Evolutionary conservation across 768 basidiomycete genomes (phyloP).

Genomic region (Boletus patriciae): DNA sequence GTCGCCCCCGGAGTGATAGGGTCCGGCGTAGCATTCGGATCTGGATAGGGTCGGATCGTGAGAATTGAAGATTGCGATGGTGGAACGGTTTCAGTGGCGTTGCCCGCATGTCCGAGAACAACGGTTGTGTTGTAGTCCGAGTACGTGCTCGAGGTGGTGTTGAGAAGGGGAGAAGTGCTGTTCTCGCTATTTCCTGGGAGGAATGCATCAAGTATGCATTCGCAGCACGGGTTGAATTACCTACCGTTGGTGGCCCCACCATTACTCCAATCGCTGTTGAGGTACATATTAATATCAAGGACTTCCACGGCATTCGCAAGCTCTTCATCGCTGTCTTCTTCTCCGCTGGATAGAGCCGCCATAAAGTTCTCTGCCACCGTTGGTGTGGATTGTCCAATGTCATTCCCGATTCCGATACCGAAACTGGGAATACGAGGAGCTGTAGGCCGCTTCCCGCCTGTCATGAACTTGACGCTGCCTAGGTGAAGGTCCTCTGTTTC

Average conservation of each 20-base stretch:
- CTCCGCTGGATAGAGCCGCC: constrained; percentile 39
- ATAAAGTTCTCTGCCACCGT: constrained; percentile 38
- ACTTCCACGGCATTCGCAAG: constrained; percentile 59
- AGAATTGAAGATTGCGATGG: constrained; percentile 71
- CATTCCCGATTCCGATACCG: constrained; percentile 66
- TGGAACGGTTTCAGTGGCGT: constrained; percentile 40
- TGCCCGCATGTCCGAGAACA: constrained; percentile 49
- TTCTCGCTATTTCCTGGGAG: constrained; percentile 37
- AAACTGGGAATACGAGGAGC: constrained; percentile 87
- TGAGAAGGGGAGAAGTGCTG: constrained; percentile 58
- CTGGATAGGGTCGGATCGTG: constrained; percentile 59
- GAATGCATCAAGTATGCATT: constrained; percentile 14
- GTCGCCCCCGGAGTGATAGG: constrained; percentile 41
- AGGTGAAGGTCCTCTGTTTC: constrained; percentile 74
- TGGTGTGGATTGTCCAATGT: constrained; percentile 43
- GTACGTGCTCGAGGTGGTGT: constrained; percentile 41
- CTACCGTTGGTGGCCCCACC: constrained; percentile 37
- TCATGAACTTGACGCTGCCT: constrained; percentile 83
- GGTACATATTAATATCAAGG: constrained; percentile 47
- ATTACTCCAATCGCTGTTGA: constrained; percentile 48
- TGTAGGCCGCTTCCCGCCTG: constrained; percentile 57
- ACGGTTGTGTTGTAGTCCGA: constrained; percentile 74
- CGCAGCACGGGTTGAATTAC: constrained; percentile 4
- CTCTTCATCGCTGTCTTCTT: constrained; percentile 66
- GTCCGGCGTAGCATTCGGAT: constrained; percentile 47